Base-by-base conservation (phyloP, 2,329 filamentous ascomycete species). In the Fusarium tanahbumbuense region DNA sequence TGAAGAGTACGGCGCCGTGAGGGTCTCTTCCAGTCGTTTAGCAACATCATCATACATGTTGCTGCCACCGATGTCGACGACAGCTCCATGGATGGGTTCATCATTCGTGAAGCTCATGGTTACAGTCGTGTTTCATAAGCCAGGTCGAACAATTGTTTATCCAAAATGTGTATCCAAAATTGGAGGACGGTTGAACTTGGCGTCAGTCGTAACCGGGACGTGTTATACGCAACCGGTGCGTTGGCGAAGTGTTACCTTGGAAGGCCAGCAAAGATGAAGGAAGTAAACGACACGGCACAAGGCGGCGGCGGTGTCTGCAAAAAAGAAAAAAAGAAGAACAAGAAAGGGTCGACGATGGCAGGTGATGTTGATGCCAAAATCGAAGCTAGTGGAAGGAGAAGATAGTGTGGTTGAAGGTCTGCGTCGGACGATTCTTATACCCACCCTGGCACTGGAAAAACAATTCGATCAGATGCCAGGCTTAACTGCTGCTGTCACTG, bases 31-130 rank as follows among this genome's bases (percentile, higher is more conserved):
- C 28, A 82, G 68, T 27, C 75, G 71, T 30, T 76, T 57, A 32
- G 66, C 68, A 28, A 82, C 67, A 23, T 74, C 60, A 40, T 68
- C 62, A 42, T 73, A 66, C 78, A 83, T 76, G 20, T 58, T 59
- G 60, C 79, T 77, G 16, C 80, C 81, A 15, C 81, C 81, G 49
- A 83, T 83, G 44, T 83, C 78, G 40, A 79, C 54, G 30, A 82
- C 78, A 30, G 72, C 59, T 44, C 80, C 81, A 50, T 81, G 76
- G 18, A 42, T 45, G 27, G 73, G 76, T 27, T 58, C 49, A 28
- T 53, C 34, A 55, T 70, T 60, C 37, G 57, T 53, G 34, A 56
- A 32, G 40, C 54, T 55, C 71, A 75, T 75, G 27, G 53, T 47
- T 30, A 40, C 42, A 25, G 20, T 48, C 34, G 52, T 23, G 53